A percentile compares a stretch with the other conserved stretches of the same genome.
Conservation (phyloP, 1,284 basidiomycete species). For the Xerocomus amazonicus region DNA sequence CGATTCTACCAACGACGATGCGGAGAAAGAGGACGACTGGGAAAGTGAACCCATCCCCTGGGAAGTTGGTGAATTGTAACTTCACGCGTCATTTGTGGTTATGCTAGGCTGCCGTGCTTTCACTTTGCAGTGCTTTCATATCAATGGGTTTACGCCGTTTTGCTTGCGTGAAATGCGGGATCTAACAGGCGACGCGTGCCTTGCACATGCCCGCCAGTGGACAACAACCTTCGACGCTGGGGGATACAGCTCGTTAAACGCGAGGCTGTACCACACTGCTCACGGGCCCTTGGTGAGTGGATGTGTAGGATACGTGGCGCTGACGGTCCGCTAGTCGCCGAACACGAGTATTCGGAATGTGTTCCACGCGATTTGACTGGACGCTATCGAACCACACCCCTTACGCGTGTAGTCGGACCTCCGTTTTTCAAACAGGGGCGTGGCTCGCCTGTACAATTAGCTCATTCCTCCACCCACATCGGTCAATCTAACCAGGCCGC, state of each 20-base stretch:
- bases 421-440: conserved; percentile 22
- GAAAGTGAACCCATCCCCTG: conserved; percentile 77
- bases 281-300: conserved; percentile 13
- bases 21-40: conserved; percentile 70
- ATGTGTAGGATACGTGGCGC: conserved; percentile 11
- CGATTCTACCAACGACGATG: conserved; percentile 30
- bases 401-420: conserved; percentile 26
- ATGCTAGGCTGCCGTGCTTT: conserved; percentile 20
- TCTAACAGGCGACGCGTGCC: conserved; percentile 29
- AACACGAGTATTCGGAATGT: conserved; percentile 2
- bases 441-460: conserved; percentile 25
- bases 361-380: conserved; percentile 13
- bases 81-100: conserved; percentile 22
- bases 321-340: conserved; percentile 9
- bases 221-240: not conserved
- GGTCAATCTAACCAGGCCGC: conserved; percentile 29
- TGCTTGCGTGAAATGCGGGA: conserved; percentile 22
- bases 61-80: conserved; percentile 69
- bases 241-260: conserved; percentile 3
- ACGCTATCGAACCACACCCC: conserved; percentile 22
- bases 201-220: conserved; percentile 25
- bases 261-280: conserved; percentile 11
- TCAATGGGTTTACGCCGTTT: conserved; percentile 27
- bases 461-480: conserved; percentile 19
- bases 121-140: conserved; percentile 34